Conservation (phyloP, 2,329 filamentous ascomycete genomes). For the Xylariaceae sp. region DNA sequence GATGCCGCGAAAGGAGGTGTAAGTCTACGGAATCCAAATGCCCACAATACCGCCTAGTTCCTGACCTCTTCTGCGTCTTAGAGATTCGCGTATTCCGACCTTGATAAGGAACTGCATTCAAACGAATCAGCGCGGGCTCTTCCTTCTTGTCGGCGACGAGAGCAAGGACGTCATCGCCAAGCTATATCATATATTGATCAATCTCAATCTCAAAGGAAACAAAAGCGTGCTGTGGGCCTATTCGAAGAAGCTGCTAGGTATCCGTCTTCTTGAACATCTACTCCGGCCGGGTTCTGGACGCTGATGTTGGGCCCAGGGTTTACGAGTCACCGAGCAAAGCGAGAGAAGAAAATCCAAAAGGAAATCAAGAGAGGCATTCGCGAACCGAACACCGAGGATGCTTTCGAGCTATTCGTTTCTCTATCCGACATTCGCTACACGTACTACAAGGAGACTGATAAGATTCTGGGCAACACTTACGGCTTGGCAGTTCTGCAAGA, state of each 20-base stretch:
- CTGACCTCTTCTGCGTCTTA: slow-evolving; percentile 32
- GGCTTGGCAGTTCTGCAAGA: slow-evolving; percentile 98
- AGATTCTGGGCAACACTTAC: slow-evolving; percentile 70
- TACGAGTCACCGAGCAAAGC: slow-evolving; percentile 85
- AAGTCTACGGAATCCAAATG: slow-evolving; percentile 9
- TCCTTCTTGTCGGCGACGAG: slow-evolving; percentile 85
- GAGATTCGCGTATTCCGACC: slow-evolving; percentile 84
- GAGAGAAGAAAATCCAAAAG: slow-evolving; percentile 96
- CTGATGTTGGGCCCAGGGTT: slow-evolving; percentile 8
- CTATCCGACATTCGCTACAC: slow-evolving; percentile 69
- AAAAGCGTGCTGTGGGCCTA: slow-evolving; percentile 98
- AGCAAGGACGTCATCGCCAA: slow-evolving; percentile 97
- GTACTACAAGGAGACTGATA: slow-evolving; percentile 99
- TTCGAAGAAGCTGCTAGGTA: slow-evolving; percentile 89
- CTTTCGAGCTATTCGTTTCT: slow-evolving; percentile 20
- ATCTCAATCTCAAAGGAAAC: slow-evolving; percentile 85
- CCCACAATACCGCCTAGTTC: neutral
- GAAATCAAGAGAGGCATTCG: slow-evolving; percentile 93
- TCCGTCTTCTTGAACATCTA: slow-evolving; percentile 55
- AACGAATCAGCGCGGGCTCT: slow-evolving; percentile 97
- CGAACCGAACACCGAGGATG: slow-evolving; percentile 84
- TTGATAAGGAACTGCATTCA: slow-evolving; percentile 87
- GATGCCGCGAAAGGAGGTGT: slow-evolving; percentile 32
- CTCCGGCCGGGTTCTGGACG: neutral
- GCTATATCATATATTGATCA: slow-evolving; percentile 88